Base-by-base conservation (phyloP, 1,139 yeast species). In the Protomyces lactucae-debilis region DNA sequence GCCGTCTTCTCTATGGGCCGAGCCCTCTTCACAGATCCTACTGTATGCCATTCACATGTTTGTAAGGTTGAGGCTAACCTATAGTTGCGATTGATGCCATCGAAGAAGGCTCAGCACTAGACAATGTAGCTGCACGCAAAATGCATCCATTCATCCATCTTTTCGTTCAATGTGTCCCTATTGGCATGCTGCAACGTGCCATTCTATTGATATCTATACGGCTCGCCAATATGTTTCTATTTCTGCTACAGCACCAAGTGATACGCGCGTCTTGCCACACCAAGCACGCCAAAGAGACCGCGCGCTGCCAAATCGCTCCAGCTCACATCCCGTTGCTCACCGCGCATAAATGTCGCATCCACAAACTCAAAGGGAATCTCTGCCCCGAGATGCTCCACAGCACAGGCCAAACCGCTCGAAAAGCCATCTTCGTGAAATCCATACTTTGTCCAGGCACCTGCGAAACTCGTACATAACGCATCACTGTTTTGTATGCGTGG, bases 361-460 rank as follows among this genome's bases (percentile, higher is more conserved):
- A 54, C 60, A 39, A 60, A 60, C 8, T 54, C 55, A 35, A 60
- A 60, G 12, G 64, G 64, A 5, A 52, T 37, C 18, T 51, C 23
- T 21, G 64, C 64, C 16, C 52, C 55, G 14, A 60, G 45, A 53
- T 60, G 64, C 43, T 54, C 40, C 55, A 60, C 54, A n/a, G 64
- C 64, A 3, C 54, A 57, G 3, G 43, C 36, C 8, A 60, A 55
- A 12, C 64, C 64, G 46, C 60, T 55, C n/a, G 60, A 46, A 40
- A 60, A 60, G 3, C 64, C 64, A 25, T 60, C 64, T 39, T 60
- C 64, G 36, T 60, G 64, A 43, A 60, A 60, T 3, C 64, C 64
- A 21, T 60, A 60, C 21, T 60, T 60, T 12, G 64, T 60, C 64
- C 64, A 60, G 3, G 64, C 64, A 3, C 64, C 64, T 3, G 60